These are phyloP conservation scores for Phytophthora vignae DNA, from an alignment of 352 stramenopile species.

Conservation along the genomic window DNA sequence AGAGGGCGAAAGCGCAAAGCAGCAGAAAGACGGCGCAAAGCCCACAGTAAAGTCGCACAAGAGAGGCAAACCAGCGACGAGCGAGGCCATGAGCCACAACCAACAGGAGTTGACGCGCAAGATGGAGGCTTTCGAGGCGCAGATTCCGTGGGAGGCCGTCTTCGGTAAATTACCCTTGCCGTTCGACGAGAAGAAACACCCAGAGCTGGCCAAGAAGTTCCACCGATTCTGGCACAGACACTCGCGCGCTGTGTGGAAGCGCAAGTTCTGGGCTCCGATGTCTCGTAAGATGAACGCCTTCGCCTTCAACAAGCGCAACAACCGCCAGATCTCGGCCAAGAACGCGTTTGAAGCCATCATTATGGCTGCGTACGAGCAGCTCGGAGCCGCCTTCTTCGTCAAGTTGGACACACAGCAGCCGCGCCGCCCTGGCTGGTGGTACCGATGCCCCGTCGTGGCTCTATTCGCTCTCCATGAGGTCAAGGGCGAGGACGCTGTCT, in stretches of 20 bases:
- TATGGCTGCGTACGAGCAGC: slow-evolving; percentile 28
- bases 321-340: slow-evolving; percentile 47
- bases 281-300: slow-evolving; percentile 16
- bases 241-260: slow-evolving; percentile 57
- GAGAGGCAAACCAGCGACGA: slow-evolving; percentile 28
- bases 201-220: slow-evolving; percentile 33
- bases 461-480: slow-evolving; percentile 36
- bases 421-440: slow-evolving; percentile 65
- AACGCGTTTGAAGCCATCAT: slow-evolving; percentile 48
- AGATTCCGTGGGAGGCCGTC: slow-evolving; percentile 45
- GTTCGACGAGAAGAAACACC: slow-evolving; percentile 42
- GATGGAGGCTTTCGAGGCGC: slow-evolving; percentile 33
- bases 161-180: slow-evolving; percentile 45
- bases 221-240: slow-evolving; percentile 49
- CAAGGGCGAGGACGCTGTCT: slow-evolving; percentile 39
- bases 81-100: slow-evolving; percentile 20
- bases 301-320: slow-evolving; percentile 31
- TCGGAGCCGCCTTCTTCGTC: slow-evolving; percentile 56
- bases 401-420: slow-evolving; percentile 41
- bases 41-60: slow-evolving; percentile 10
- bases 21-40: not conserved
- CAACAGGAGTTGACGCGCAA: slow-evolving; percentile 26
- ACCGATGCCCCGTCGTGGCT: slow-evolving; percentile 47
- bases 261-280: slow-evolving; percentile 57
- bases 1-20: slow-evolving; percentile 15